phyloP scores from a whole-genome alignment of 2,329 filamentous ascomycete species.

The Blumeria graminis region DNA sequence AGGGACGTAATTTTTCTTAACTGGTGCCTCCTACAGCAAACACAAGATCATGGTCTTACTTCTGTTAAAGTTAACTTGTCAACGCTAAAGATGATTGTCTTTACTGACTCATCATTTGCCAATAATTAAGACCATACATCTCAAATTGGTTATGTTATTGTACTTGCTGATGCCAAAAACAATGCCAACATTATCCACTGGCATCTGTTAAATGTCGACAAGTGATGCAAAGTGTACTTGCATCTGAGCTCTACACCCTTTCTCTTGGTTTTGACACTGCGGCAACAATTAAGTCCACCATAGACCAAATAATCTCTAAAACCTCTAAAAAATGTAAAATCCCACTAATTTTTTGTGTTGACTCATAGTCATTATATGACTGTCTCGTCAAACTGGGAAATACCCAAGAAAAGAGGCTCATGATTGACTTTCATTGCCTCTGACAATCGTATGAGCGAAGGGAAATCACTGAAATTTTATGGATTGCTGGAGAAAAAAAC shows the following conservation, averaged over 20 bases:
- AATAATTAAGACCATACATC: not conserved
- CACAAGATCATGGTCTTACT: not conserved
- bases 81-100: not conserved
- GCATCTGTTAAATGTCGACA: not conserved
- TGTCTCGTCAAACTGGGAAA: not conserved
- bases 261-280: constrained; percentile 2
- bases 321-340: not conserved
- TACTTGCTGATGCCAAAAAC: not conserved
- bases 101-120: not conserved
- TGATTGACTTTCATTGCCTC: not conserved
- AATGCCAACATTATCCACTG: constrained; percentile 1
- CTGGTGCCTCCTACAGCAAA: not conserved
- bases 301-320: not conserved
- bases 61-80: not conserved
- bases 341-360: not conserved
- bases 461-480: not conserved
- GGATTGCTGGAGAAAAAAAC: no score
- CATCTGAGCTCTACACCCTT: constrained; percentile 3
- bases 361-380: not conserved
- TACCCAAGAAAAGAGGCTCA: not conserved
- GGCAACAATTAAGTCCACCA: not conserved
- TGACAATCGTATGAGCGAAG: not conserved
- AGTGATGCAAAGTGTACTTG: constrained; percentile 4
- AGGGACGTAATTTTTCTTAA: not conserved
- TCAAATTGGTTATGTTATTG: not conserved